Base-by-base conservation (phyloP, 345 rosid species). In the Cardamine resedifolia region DNA sequence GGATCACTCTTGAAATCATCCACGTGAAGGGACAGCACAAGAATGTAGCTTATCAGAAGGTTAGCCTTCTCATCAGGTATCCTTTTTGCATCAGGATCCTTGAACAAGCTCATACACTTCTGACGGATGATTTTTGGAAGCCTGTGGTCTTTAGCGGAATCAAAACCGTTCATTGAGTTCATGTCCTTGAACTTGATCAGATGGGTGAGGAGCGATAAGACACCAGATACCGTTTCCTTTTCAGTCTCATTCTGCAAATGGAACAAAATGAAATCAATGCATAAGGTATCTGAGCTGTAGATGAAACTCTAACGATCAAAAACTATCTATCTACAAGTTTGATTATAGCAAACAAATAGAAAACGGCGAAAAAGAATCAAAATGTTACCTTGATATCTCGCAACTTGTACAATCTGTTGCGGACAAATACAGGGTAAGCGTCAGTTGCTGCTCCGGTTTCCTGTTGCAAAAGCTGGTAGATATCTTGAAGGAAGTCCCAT, bases 121-220 rank as follows among this genome's bases (percentile, higher is more conserved):
- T 78, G 81, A 19, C 66, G 83, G 33, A 95, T 48, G 51, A 87
- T 74, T 76, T 39, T 60, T 3, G 98, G 99, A 62, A 86, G 72
- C 49, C 16, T 81, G 52, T 90, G 96, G 21, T 68, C 66, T 85
- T 81, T 91, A 20, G 92, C 84, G 5, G 92, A 83, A 7, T 82
- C 76, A 2, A 41, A 61, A 21, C 87, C 87, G 7, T 79, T 85
- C 78, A 85, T 59, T 23, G 89, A 78, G 53, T 81, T 81, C 76
- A 39, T 58, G 70, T 91, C 96, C 70, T 86, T 95, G 74, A 87
- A 95, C 85, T 87, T 95, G 31, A 95, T 26, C 41, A 95, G 90
- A 71, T 91, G 99, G 39, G 81, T 83, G 24, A 95, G 78, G 44
- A 78, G 85, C 0, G 90, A 85, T 30, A 88, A 81, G 61, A 86